Evolutionary conservation across 495 filamentous ascomycete species (phyloP).

Genomic region (Terfezia boudieri): DNA sequence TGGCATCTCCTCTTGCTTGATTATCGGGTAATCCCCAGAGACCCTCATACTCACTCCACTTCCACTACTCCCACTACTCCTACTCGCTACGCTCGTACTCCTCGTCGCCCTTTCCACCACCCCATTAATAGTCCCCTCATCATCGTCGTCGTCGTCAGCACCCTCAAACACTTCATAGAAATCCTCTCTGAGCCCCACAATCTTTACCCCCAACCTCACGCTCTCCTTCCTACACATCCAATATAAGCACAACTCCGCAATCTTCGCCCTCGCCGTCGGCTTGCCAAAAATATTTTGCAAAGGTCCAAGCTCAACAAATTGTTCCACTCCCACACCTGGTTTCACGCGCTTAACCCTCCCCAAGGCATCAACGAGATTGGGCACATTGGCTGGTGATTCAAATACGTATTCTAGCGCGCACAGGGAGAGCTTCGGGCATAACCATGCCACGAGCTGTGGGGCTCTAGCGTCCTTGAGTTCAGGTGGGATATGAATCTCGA

Average conservation of each 20-base stretch:
- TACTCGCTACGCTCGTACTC: not conserved
- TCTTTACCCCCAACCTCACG: slow-evolving; percentile 8
- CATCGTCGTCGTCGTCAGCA: not conserved
- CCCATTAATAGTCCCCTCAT: not conserved
- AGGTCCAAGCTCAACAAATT: slow-evolving; percentile 12
- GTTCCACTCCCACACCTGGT: not conserved
- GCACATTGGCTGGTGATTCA: slow-evolving; percentile 3
- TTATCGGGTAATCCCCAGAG: no score
- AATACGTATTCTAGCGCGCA: slow-evolving; percentile 12
- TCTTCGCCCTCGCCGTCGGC: slow-evolving; percentile 14
- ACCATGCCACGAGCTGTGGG: slow-evolving; percentile 13
- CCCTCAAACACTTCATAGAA: not conserved
- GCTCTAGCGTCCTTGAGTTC: slow-evolving; percentile 3
- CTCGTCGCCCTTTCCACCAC: not conserved
- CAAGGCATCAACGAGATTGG: slow-evolving; percentile 10
- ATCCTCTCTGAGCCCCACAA: not conserved
- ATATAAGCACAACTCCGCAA: slow-evolving; percentile 6
- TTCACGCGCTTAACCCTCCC: slow-evolving; percentile 10
- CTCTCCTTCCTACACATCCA: slow-evolving; percentile 13
- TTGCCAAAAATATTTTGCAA: slow-evolving; percentile 12
- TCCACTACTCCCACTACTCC: no score
- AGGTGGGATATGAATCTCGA: not conserved
- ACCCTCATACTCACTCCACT: no score
- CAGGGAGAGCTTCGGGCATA: slow-evolving; percentile 13
- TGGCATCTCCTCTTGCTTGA: no score